phyloP scores from a whole-genome alignment of 1,139 yeast species.

The Scheffersomyces cryptocercus region DNA sequence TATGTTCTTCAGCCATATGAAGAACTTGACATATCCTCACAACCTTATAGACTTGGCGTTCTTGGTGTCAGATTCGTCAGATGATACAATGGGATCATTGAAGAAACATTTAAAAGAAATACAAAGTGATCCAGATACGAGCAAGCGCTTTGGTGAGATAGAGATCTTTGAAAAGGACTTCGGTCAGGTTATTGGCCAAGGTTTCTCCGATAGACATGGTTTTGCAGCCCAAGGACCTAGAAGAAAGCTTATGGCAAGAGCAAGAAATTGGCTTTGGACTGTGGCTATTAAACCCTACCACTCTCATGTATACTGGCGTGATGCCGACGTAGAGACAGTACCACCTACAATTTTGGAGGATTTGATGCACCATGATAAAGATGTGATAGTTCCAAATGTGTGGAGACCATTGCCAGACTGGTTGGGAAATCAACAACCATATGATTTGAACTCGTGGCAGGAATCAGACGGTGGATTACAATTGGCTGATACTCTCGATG shows the following conservation, averaged over 20 bases:
- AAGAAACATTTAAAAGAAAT: slow-evolving; percentile 41
- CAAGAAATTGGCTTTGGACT: slow-evolving; percentile 56
- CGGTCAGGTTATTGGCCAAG: slow-evolving; percentile 54
- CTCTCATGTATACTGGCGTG: slow-evolving; percentile 57
- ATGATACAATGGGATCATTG: slow-evolving; percentile 55
- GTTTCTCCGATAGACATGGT: slow-evolving; percentile 54
- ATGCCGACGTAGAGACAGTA: slow-evolving; percentile 55
- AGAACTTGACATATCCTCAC: slow-evolving; percentile 59
- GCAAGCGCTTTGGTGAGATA: slow-evolving; percentile 54
- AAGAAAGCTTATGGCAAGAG: slow-evolving; percentile 54
- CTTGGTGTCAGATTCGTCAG: slow-evolving; percentile 58
- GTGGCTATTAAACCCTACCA: slow-evolving; percentile 55
- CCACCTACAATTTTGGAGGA: slow-evolving; percentile 54
- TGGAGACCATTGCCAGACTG: slow-evolving; percentile 93
- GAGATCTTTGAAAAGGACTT: slow-evolving; percentile 57
- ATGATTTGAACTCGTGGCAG: slow-evolving; percentile 89
- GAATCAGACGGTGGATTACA: slow-evolving; percentile 83
- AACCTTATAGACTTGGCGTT: slow-evolving; percentile 58
- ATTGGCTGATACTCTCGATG: slow-evolving; percentile 73
- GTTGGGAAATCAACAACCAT: slow-evolving; percentile 88
- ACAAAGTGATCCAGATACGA: slow-evolving; percentile 43
- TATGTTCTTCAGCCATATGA: slow-evolving; percentile 61
- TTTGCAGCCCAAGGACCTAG: slow-evolving; percentile 58
- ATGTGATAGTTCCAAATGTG: slow-evolving; percentile 74
- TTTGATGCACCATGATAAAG: slow-evolving; percentile 55